Evolutionary conservation across 495 filamentous ascomycete genomes (phyloP), one percentile per base, ranked within the genome.

Genomic region (Neohortaea acidophila): DNA sequence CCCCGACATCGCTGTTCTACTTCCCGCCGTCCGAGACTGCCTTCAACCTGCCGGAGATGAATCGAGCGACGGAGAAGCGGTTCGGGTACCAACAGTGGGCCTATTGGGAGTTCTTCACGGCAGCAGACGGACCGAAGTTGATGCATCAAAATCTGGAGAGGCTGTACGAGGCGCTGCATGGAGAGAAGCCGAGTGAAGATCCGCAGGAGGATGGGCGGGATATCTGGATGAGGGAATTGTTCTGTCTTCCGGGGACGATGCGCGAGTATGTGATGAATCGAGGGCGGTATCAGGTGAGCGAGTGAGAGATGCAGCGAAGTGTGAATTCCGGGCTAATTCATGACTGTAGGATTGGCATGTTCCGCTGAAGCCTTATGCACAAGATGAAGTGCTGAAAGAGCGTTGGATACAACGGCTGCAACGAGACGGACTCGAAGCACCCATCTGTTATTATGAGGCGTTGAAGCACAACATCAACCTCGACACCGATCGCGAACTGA

Each of bases 71-170:
- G 4, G 30, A 28, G 32, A 22, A 45, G 18, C 13, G 10, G 25
- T 3, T 38, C 10, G 49, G 49, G 4, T 49, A 49, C 26, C 41
- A 31, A 2, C 17, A 21, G 3, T 45, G 33, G 22, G 18, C 1
- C 4, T 51, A 51, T 31, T 51, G 32, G 30, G 18, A 51, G 11
- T 25, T 48, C 33, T 49, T 52, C 41, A 36, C 40, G 21, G 4
- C 31, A 12, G 2, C 30, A 11, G 36, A 39, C 9, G 45, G 42
- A 10, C 30, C 37, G 8, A 17, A 33, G 21, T 14, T 48, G 6
- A 30, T 48, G 17, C 19, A 22, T 2, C 2, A 30, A 8, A 20
- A 41, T 20, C 30, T 38, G 13, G 39, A 44, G 19, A 48, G 45
- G 18, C 14, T 43, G 13, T 48, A 36, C 39, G 19, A 41, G 14